Evolutionary conservation across 441 rosid species (phyloP), one percentile per base, ranked within the genome.

Genomic region (Erysimum cheiri): DNA sequence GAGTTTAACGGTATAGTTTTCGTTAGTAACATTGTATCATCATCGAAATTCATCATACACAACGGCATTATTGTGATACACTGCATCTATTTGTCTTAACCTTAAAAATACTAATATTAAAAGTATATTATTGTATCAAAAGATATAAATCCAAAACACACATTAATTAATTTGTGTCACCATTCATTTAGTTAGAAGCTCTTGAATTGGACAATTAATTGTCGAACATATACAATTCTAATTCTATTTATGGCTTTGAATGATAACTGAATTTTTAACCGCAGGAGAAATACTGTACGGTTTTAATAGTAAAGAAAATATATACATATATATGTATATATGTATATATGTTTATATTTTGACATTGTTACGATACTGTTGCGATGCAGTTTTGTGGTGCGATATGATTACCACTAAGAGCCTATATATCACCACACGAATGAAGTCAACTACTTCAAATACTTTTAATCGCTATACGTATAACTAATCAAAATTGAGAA

Each of bases 401-500:
- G 22, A 0, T 19, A 19, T 19, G 1, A 1, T 19, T 19, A 19
- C 1, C 22, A 19, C 1, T 19, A 1, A 1, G 22, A 19, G 22
- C 22, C 22, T 19, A 1, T 19, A 19, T 19, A 19, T 19, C n/a
- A 55, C 56, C 24, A 55, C 36, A 56, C 28, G 24, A 35, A 37
- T 36, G 66, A 60, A 69, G 67, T 69, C 73, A 58, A 57, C 64
- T 24, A n/a, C 49, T 39, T 8, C 13, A 59, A 13, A 26, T 39
- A 24, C 29, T 24, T 59, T 39, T 37, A 15, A 11, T 55, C 6
- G 0, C 26, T 14, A 32, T n/a, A n/a, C 15, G 5, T 55, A 4
- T 53, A 31, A 31, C 2, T 8, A 53, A 29, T n/a, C 26, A 32
- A 5, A 54, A 32, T 32, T 54, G 11, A 35, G 11, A 35, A 35